These are phyloP conservation scores for Raddia distichophylla DNA, from an alignment of 176 grass and related monocot genomes.

Conservation along the genomic window DNA sequence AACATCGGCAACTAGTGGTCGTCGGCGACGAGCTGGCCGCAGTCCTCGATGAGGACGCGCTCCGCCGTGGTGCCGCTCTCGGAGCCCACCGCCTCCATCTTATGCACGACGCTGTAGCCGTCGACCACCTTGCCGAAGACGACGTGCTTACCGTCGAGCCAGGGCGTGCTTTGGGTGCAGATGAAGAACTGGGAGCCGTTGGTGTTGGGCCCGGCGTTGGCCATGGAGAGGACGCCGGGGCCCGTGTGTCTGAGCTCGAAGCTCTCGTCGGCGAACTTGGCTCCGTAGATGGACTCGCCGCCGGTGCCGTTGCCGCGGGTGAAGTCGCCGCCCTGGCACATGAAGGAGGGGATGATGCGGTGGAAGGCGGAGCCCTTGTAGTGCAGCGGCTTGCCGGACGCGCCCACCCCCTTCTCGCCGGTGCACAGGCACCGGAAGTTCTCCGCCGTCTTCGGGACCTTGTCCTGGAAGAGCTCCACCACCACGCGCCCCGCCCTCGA, in stretches of 20 bases:
- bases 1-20: neutral
- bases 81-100: slow-evolving; percentile 65
- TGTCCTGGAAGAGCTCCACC: slow-evolving; percentile 76
- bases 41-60: slow-evolving; percentile 63
- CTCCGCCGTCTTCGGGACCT: slow-evolving; percentile 60
- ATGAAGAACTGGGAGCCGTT: slow-evolving; percentile 85
- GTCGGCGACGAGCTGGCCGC: slow-evolving; percentile 49
- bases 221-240: slow-evolving; percentile 70
- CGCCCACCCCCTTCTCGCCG: slow-evolving; percentile 58
- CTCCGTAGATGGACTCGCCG: slow-evolving; percentile 83
- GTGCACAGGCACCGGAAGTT: slow-evolving; percentile 83
- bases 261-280: slow-evolving; percentile 70
- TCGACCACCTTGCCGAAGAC: slow-evolving; percentile 76
- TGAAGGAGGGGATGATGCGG: slow-evolving; percentile 80
- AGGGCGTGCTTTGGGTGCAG: slow-evolving; percentile 57
- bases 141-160: slow-evolving; percentile 73
- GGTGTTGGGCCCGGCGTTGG: slow-evolving; percentile 70
- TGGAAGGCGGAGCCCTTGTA: slow-evolving; percentile 80
- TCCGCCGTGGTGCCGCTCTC: slow-evolving; percentile 37
- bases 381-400: slow-evolving; percentile 59
- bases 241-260: slow-evolving; percentile 64
- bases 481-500: slow-evolving; percentile 56
- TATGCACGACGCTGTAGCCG: slow-evolving; percentile 60
- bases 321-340: slow-evolving; percentile 93
- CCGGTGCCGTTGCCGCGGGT: slow-evolving; percentile 70